Evolutionary conservation across 352 stramenopile species (phyloP), one percentile per base, ranked within the genome.

Genomic region (Elongisporangium anandrum): DNA sequence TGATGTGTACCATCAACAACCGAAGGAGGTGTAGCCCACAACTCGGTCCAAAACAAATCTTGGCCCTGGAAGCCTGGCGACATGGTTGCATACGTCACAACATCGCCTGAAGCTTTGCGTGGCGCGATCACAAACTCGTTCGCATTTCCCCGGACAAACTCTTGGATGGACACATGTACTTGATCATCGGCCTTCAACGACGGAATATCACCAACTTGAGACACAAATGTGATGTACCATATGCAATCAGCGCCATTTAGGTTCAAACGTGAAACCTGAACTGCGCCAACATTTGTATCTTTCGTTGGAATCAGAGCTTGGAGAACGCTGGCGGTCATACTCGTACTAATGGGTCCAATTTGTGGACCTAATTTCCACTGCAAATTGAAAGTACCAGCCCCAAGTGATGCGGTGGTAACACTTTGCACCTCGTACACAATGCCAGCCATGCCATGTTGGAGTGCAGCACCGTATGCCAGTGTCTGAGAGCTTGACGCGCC

Each of bases 121-220:
- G 96, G 95, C 26, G 96, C 89, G 57, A 99, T 97, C 0, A 65
- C 89, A 58, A 99, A 99, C 63, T 98, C 75, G 60, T 99, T 99
- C 4, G 87, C 86, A 50, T 96, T 75, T 0, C 95, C 96, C 57
- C 97, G 92, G 52, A 98, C 75, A 54, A 97, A 97, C 67, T 98
- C 94, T 7, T 84, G 66, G 0, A 98, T 64, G 24, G 67, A 70
- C 24, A 79, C 76, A 47, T 68, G 70, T n/a, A 66, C 66, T 4
- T 72, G 54, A 57, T 86, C 70, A 24, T 77, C 77, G 1, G 65
- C 63, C 26, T 85, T 66, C 0, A 98, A 63, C 51, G 90, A 53
- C 41, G 87, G 76, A 6, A 85, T 73, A 62, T 97, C 90, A 12
- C 93, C 93, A 13, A 91, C 70, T n/a, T 81, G 68, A 8, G 72